Percentiles rank a stretch among this genome's conserved stretches.
These are phyloP conservation scores for Hansenula sp. DNA, from an alignment of 1,139 yeast species.

Conservation along the genomic window DNA sequence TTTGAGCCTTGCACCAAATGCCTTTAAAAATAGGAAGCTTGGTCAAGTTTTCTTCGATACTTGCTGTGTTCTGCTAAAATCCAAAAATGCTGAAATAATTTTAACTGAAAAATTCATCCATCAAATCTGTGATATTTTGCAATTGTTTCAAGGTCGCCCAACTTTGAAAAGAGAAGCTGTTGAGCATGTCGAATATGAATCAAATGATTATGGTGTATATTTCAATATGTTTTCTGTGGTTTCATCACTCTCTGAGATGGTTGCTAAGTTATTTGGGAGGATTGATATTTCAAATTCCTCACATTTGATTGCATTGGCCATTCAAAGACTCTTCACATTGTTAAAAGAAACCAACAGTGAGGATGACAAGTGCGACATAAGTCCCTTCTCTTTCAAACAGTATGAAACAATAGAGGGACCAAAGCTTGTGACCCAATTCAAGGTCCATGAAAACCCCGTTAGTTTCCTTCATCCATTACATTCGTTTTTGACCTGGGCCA, in stretches of 20 bases:
- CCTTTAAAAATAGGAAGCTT: conserved; percentile 75
- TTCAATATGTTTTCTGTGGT: conserved; percentile 75
- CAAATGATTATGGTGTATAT: conserved; percentile 78
- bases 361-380: neutral
- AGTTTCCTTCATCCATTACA: conserved; percentile 83
- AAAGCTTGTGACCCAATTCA: conserved; percentile 22
- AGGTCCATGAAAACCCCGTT: conserved; percentile 45
- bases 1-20: conserved; percentile 39
- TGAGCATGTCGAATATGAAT: conserved; percentile 88
- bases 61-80: conserved; percentile 72
- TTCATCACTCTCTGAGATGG: conserved; percentile 55
- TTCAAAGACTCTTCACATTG: conserved; percentile 8
- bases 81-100: conserved; percentile 48
- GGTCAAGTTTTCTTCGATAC: conserved; percentile 84
- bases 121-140: conserved; percentile 59
- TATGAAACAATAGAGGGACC: conserved; percentile 26
- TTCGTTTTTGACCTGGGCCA: conserved; percentile 65
- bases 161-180: conserved; percentile 72
- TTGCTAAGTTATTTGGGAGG: conserved; percentile 34
- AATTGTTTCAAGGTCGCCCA: conserved; percentile 78
- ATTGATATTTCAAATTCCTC: conserved; percentile 6
- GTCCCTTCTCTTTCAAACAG: neutral
- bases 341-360: neutral
- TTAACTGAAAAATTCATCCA: conserved; percentile 32
- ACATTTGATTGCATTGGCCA: conserved; percentile 6